Evolutionary conservation across 768 basidiomycete species (phyloP), one percentile per base, ranked within the genome.

Genomic region (Amanita inopinata): DNA sequence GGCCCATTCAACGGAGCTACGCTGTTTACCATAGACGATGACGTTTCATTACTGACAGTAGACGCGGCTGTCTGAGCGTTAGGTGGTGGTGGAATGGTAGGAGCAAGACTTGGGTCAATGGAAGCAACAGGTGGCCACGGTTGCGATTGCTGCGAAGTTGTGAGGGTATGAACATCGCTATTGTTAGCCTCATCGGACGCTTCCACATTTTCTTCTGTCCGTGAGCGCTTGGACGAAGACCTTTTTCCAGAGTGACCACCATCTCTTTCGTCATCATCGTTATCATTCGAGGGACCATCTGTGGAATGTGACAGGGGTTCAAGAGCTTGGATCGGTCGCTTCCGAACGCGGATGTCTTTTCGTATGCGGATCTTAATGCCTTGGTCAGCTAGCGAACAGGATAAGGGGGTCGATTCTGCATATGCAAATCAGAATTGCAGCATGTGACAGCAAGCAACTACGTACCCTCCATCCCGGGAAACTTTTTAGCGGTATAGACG

Each of bases 401-500:
- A 93, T 0, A 94, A 71, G 2, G 82, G 78, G 0, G 91, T 92
- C 3, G 88, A 91, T 62, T 91, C 91, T 91, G 30, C n/a, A 30
- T 5, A 19, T 10, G 25, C 10, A 9, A 8, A n/a, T 35, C 4
- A 43, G 17, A 37, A 44, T 12, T 10, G n/a, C 3, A 2, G 22
- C 2, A 24, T 31, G 19, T 24, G 19, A 15, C 6, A 27, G 20
- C 12, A 18, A 33, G 18, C 12, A 12, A 19, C 30, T 7, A 62
- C 78, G 18, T 50, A 87, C 90, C 83, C 70, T 90, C 87, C 87
- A 93, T 93, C 18, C 92, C 91, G 0, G 92, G 91, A 57, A 94
- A 96, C 62, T 92, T 91, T 72, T 96, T 96, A 11, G 90, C 88
- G 0, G 91, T 91, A 59, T 91, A 96, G 8, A 96, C 93, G 49